These are phyloP conservation scores for Mycogone perniciosa DNA, from an alignment of 2,329 filamentous ascomycete species.

Conservation along the genomic window DNA sequence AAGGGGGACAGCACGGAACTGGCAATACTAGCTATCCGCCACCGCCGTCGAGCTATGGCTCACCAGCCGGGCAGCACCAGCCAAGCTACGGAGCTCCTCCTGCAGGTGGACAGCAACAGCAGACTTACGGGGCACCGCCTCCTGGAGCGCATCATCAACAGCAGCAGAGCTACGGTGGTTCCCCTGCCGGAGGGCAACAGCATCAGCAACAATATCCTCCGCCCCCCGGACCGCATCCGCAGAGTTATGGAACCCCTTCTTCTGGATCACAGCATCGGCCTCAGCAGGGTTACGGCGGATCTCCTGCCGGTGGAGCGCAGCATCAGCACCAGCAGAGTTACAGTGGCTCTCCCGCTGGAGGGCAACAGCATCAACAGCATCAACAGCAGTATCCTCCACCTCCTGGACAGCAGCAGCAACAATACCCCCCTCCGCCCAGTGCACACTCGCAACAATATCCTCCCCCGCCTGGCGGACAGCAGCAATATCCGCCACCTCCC, in stretches of 20 bases:
- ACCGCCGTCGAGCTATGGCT: conserved; percentile 18
- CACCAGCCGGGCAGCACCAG: conserved; percentile 15
- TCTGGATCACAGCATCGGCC: conserved; percentile 10
- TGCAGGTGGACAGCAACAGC: conserved; percentile 10
- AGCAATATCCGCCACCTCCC: not conserved
- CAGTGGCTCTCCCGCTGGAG: conserved; percentile 12
- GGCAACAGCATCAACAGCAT: not conserved
- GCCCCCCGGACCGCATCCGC: conserved; percentile 11
- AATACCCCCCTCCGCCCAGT: conserved; percentile 6
- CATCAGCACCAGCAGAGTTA: conserved; percentile 19
- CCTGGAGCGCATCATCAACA: conserved; percentile 16
- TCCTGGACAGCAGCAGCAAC: conserved; percentile 1
- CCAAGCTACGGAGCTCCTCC: conserved; percentile 18
- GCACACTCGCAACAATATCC: conserved; percentile 20
- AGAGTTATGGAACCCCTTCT: not conserved
- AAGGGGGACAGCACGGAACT: conserved; percentile 21
- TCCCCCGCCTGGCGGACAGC: conserved; percentile 14
- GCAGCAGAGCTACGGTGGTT: conserved; percentile 20
- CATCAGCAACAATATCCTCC: conserved; percentile 5
- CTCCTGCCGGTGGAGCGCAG: conserved; percentile 3
- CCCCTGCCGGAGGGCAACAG: conserved; percentile 11
- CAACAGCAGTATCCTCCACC: conserved; percentile 1
- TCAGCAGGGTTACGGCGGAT: conserved; percentile 17
- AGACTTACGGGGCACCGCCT: conserved; percentile 12
- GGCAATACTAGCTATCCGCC: conserved; percentile 14